A percentile compares a stretch with the other conserved stretches of the same genome.
Conservation (phyloP, 768 basidiomycete species). For the Fomitopsis serialis region DNA sequence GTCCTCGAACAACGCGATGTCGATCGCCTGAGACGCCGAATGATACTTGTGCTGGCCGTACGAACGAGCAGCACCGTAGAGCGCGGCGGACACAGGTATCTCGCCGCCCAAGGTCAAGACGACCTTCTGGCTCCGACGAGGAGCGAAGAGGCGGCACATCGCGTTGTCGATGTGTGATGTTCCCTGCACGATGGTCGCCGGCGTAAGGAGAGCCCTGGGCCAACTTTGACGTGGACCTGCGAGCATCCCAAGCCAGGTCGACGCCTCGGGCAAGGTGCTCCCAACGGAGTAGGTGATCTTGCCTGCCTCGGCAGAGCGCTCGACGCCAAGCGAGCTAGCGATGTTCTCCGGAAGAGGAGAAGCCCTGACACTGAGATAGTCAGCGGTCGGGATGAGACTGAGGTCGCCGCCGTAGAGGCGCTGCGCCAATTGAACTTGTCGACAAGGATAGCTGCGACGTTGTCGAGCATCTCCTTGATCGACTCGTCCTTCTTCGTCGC, state of each 20-base stretch:
- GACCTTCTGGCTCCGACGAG: constrained; percentile 75
- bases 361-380: constrained; percentile 70
- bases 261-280: constrained; percentile 46
- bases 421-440: constrained; percentile 73
- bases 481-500: constrained; percentile 88
- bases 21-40: constrained; percentile 47
- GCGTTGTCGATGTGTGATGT: constrained; percentile 84
- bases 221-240: constrained; percentile 78
- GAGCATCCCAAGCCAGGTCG: constrained; percentile 78
- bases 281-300: constrained; percentile 48
- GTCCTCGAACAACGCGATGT: constrained; percentile 79
- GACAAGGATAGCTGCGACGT: constrained; percentile 75
- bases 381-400: constrained; percentile 69
- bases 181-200: constrained; percentile 83
- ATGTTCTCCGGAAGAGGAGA: constrained; percentile 29
- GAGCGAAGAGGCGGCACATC: constrained; percentile 78
- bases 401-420: constrained; percentile 74
- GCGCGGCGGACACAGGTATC: constrained; percentile 49
- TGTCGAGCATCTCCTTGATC: constrained; percentile 86
- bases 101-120: constrained; percentile 45
- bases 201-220: constrained; percentile 80
- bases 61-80: constrained; percentile 80
- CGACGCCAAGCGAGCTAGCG: constrained; percentile 36
- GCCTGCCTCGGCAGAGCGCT: constrained; percentile 35
- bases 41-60: constrained; percentile 67